phyloP scores from a whole-genome alignment of 73 alveolate genomes.

The Blepharisma stoltei region DNA sequence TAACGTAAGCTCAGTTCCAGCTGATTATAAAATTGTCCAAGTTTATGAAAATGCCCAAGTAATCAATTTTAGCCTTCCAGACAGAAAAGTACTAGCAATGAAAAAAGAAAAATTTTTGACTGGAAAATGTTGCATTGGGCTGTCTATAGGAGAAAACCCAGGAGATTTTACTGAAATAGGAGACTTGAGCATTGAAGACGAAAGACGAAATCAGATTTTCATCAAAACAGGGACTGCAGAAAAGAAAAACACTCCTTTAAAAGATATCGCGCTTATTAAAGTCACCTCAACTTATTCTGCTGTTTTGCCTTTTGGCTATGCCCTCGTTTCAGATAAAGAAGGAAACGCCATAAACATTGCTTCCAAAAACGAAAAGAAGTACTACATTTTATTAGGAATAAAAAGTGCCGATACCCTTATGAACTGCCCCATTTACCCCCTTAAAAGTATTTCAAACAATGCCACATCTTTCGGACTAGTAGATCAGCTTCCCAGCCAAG shows the following conservation, averaged over 20 bases:
- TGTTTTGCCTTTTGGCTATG: background rate
- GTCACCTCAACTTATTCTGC: background rate
- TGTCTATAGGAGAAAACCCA: conserved; percentile 3
- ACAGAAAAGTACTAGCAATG: conserved; percentile 5
- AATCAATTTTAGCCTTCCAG: background rate
- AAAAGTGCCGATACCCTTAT: background rate
- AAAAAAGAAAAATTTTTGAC: conserved; percentile 7
- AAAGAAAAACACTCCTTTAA: background rate
- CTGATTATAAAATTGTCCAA: conserved; percentile 12
- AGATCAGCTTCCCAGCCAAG: background rate
- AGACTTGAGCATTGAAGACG: background rate
- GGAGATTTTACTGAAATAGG: background rate
- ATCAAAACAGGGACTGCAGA: background rate
- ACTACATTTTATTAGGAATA: background rate
- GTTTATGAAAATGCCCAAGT: background rate
- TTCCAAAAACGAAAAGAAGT: background rate
- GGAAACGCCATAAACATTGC: conserved; percentile 26
- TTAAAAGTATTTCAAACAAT: background rate
- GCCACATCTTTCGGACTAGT: conserved; percentile 1
- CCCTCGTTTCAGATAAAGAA: conserved; percentile 9
- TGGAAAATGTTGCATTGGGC: background rate
- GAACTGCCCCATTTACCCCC: background rate
- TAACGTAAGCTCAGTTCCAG: background rate
- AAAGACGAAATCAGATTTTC: background rate
- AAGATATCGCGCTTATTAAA: background rate